Evolutionary conservation across 2,329 filamentous ascomycete species (phyloP), one percentile per base, ranked within the genome.

Genomic region (Cadophora luteo-olivacea): DNA sequence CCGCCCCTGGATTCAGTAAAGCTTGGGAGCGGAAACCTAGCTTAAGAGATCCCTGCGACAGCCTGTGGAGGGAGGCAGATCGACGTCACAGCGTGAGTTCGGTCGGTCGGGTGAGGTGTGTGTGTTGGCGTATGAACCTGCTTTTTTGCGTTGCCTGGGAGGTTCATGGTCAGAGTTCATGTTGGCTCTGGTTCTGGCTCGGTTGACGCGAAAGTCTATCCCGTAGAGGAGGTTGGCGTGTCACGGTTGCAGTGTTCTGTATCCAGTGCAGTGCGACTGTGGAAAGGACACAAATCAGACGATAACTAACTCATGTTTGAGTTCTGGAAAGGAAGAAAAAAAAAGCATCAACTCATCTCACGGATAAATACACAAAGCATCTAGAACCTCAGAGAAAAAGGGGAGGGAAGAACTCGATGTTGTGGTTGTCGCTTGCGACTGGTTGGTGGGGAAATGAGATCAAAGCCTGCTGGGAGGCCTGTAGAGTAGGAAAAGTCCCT

Each of bases 361-460:
- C 52, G 52, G 52, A 9, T 55, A 55, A 55, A 55, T n/a, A 55
- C 12, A 33, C n/a, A 32, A n/a, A n/a, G 52, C 52, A 55, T 58
- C 55, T 58, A 36, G 55, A 58, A 38, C 33, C 33, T 38, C 19
- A 41, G 1, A 24, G 25, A n/a, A 32, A 32, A 54, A 25, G 22
- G 25, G 54, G 14, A 57, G 3, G 14, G 29, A 25, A 32, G 9
- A 6, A 49, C n/a, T 22, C 22, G 19, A 58, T 58, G 55, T 58
- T 58, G 32, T 58, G 8, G 33, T 58, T 32, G 8, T 58, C 55
- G 55, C 29, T 58, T 58, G 55, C 55, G 55, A 58, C 33, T 58
- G 55, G 55, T 41, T 58, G 55, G 33, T 58, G 55, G 55, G 55
- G 55, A 58, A 58, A 58, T 49, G 45, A 49, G 45, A 49, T 49